A percentile compares a stretch with the other conserved stretches of the same genome.
These are phyloP conservation scores for Vitis hybrid DNA, from an alignment of 177 flowering plant species.

Conservation along the genomic window DNA sequence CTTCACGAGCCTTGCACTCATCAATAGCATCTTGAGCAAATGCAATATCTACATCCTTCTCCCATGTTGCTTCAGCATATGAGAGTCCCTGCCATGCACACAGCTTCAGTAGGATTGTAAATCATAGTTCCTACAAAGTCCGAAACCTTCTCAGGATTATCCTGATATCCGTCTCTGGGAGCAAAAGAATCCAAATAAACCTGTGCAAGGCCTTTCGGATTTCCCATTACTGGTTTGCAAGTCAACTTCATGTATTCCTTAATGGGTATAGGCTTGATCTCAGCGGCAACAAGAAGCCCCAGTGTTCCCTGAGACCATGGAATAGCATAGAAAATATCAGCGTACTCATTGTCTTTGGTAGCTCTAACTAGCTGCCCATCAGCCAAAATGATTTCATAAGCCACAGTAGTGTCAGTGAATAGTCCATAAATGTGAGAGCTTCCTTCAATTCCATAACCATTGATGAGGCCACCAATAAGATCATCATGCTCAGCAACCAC, in stretches of 20 bases:
- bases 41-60: no score
- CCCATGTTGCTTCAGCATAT: no score
- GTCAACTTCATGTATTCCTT: slow-evolving; percentile 97
- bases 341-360: slow-evolving; percentile 86
- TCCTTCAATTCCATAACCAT: slow-evolving; percentile 98
- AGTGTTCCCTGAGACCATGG: slow-evolving; percentile 99
- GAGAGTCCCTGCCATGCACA: slow-evolving; percentile 70
- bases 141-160: slow-evolving; percentile 85
- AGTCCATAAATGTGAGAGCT: slow-evolving; percentile 95
- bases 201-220: slow-evolving; percentile 70
- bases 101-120: slow-evolving; percentile 71
- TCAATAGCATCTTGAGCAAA: no score
- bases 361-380: slow-evolving; percentile 86
- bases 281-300: slow-evolving; percentile 93
- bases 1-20: no score
- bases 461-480: slow-evolving; percentile 97
- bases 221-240: slow-evolving; percentile 77
- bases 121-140: slow-evolving; percentile 94
- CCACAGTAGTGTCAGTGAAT: slow-evolving; percentile 93
- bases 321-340: slow-evolving; percentile 87
- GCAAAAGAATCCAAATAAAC: slow-evolving; percentile 84
- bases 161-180: slow-evolving; percentile 91
- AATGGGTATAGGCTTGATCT: slow-evolving; percentile 85
- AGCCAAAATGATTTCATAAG: slow-evolving; percentile 90
- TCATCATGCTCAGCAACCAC: slow-evolving; percentile 99